These are phyloP conservation scores for Alternaria alternata DNA, from an alignment of 2,329 filamentous ascomycete species.

Conservation along the genomic window DNA sequence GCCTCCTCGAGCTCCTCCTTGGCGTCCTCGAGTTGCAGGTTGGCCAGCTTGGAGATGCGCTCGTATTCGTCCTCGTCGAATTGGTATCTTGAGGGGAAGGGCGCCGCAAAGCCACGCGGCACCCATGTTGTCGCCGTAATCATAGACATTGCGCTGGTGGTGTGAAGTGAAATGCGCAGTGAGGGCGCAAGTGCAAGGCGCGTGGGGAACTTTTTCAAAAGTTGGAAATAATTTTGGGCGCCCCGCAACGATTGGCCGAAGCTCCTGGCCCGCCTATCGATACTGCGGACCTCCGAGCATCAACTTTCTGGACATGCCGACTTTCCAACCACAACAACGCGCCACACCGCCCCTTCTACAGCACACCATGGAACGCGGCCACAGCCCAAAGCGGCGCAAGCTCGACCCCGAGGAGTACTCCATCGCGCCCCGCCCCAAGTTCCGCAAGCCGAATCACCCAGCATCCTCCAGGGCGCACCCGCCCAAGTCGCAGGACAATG, in stretches of 20 bases:
- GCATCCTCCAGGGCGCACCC: conserved; percentile 49
- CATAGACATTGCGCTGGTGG: conserved; percentile 59
- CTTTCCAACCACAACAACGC: too few species aligned
- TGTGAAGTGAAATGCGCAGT: conserved; percentile 14
- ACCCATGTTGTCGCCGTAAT: conserved; percentile 64
- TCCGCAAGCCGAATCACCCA: conserved; percentile 46
- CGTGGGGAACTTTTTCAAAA: conserved; percentile 22
- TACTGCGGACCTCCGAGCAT: conserved; percentile 36
- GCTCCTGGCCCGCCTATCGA: conserved; percentile 29
- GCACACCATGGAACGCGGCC: conserved; percentile 48
- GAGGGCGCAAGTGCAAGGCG: conserved; percentile 17
- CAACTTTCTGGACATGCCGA: conserved; percentile 6
- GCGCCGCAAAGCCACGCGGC: conserved; percentile 60
- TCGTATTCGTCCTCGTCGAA: conserved; percentile 62
- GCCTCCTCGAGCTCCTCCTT: conserved; percentile 75
- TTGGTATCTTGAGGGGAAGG: conserved; percentile 58
- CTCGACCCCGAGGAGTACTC: conserved; percentile 70
- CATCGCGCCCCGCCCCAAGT: conserved; percentile 59
- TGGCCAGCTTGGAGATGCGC: conserved; percentile 61
- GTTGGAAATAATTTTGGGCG: conserved; percentile 26
- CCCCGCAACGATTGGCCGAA: conserved; percentile 30
- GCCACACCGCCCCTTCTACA: background rate
- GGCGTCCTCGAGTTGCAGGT: conserved; percentile 84
- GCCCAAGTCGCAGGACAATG: conserved; percentile 41
- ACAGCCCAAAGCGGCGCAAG: conserved; percentile 71